Evolutionary conservation across 106 monocot genomes (phyloP), one percentile per base, ranked within the genome.

Genomic region (Dioscorea dumetorum): DNA sequence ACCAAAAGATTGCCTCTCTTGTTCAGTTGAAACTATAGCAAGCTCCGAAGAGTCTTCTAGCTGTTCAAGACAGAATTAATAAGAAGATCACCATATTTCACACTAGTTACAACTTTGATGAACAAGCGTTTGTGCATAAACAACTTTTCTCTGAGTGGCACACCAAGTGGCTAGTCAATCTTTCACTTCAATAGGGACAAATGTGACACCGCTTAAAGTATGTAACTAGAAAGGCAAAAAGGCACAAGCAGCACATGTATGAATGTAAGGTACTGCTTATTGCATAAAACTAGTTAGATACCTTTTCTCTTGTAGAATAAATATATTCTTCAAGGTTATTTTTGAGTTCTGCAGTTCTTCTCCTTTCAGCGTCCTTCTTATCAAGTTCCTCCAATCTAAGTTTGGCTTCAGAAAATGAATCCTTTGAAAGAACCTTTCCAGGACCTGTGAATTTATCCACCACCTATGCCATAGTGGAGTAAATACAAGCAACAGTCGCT

Each of bases 301-400:
- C 99, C 99, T 99, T 99, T 69, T 90, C 99, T 74, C 78, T 84
- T 59, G 85, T 99, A 41, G 90, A 74, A 70, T 99, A 99, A 66
- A 87, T 99, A 67, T 99, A 99, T 67, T 49, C 93, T 68, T 99
- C 99, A n/a, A 99, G 77, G 64, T 71, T 90, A 75, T 99, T 99
- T 69, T 93, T 99, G 9, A 93, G 85, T 67, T 99, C 99, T 33
- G 99, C 99, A 22, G 99, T 99, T 79, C 56, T 81, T 79, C 85
- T 82, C 58, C 83, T 85, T 67, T 99, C 93, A 57, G 80, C 70
- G 78, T 99, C 93, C 73, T 87, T 99, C 57, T 80, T 85, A 69
- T 93, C 81, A 57, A 99, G 74, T 12, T 35, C 65, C 14, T 93
- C 93, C 66, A 99, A 50, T 71, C 90, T 93, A 75, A 50, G 48